Evolutionary conservation across 2,329 filamentous ascomycete genomes (phyloP), one percentile per base, ranked within the genome.

Genomic region (Venturia effusa): DNA sequence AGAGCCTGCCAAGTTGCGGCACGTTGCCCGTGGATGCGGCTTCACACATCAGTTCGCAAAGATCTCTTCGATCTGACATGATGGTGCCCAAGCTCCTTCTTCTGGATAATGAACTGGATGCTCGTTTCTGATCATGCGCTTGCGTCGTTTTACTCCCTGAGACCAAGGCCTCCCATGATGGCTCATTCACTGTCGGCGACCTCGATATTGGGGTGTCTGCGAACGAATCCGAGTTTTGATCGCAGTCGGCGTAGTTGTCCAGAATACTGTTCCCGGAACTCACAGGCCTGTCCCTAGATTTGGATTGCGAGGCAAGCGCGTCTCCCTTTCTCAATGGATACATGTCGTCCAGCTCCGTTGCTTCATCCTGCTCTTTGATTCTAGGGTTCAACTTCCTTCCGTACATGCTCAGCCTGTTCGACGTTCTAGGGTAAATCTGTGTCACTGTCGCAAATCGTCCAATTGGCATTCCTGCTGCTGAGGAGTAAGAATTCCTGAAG

Each of bases 11-110:
- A 8, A 62, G 17, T 37, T 48, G 61, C 11, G 61, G 61, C n/a
- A 54, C 41, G 41, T 62, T 41, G 22, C 61, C 61, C 2, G 61
- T 54, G 27, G 61, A 51, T 34, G 61, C 61, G 24, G 61, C 61
- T 6, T 48, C 61, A 22, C 59, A 60, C 59, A 60, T 60, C 59
- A 60, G 41, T 24, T 60, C 59, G 37, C 59, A 40, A 7, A 60
- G 34, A 34, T 30, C 34, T 34, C 30, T 32, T 34, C 51, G 51
- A 2, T 57, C 34, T 27, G 51, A 57, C n/a, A 30, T 11, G 19
- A 34, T 8, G 27, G 13, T 34, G 7, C 32, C 19, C 30, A 57
- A 17, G 15, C 51, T 57, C 30, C 13, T 57, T 34, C 51, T 57
- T 34, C 17, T 57, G 15, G 27, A 34, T 3, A 30, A 34, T n/a